Percentiles rank a stretch among this genome's conserved stretches.
Conservation (phyloP, 1,284 basidiomycete species). For the Meira nashicola region DNA sequence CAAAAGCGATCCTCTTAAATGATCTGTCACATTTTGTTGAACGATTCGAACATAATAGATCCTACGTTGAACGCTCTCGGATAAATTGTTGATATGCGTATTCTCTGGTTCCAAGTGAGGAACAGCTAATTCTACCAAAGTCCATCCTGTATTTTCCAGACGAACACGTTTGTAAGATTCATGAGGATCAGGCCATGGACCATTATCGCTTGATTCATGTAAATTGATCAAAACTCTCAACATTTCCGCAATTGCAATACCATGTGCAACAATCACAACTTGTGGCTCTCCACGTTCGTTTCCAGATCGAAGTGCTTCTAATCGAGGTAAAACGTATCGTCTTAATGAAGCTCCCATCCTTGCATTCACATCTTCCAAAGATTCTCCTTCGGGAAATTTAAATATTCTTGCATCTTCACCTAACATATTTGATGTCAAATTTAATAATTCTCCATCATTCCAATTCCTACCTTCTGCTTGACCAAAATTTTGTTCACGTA, state of each 20-base stretch:
- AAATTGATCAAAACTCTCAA: constrained; percentile 37
- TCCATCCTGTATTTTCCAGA: constrained; percentile 59
- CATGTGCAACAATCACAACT: constrained; percentile 73
- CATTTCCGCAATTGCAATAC: constrained; percentile 66
- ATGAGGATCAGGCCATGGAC: constrained; percentile 47
- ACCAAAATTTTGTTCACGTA: constrained; percentile 62
- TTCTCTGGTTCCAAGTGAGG: constrained; percentile 4
- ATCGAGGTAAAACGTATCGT: constrained; percentile 63
- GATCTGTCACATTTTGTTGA: constrained; percentile 35
- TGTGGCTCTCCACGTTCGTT: constrained; percentile 1
- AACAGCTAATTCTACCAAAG: constrained; percentile 53
- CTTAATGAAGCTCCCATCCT: constrained; percentile 63
- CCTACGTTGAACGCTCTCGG: background rate
- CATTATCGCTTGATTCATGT: constrained; percentile 24
- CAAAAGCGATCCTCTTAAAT: constrained; percentile 24
- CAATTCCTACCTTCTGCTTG: constrained; percentile 67
- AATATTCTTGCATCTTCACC: constrained; percentile 57
- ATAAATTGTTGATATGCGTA: background rate
- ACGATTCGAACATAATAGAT: constrained; percentile 17
- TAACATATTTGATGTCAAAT: constrained; percentile 24
- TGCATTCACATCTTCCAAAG: constrained; percentile 63
- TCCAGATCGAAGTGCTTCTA: constrained; percentile 47
- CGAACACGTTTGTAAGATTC: constrained; percentile 53
- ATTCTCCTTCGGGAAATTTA: constrained; percentile 70
- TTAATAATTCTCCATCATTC: constrained; percentile 52